A percentile compares a stretch with the other conserved stretches of the same genome.
phyloP scores from a whole-genome alignment of 306 rosid species.

The Cicer pinnatifidum region DNA sequence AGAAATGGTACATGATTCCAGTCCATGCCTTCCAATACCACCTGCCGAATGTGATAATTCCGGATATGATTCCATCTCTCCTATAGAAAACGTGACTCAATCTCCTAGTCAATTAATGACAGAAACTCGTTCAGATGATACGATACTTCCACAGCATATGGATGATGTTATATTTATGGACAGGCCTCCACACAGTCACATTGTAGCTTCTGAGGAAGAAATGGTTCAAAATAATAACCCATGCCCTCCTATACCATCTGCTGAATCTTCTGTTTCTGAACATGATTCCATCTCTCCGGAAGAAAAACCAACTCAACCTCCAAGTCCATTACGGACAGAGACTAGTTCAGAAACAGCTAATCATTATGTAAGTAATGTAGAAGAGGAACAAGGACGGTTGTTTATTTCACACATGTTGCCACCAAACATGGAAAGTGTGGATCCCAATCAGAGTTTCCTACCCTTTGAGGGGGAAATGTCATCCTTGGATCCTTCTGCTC shows the following conservation, averaged over 20 bases:
- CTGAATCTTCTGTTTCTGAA: conserved; percentile 43
- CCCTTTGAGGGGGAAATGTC: conserved; percentile 57
- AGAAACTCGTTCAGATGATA: conserved; percentile 54
- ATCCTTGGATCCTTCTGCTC: conserved; percentile 49
- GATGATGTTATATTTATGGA: conserved; percentile 43
- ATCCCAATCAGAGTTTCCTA: conserved; percentile 47
- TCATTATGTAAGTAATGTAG: conserved; percentile 44
- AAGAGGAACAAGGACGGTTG: conserved; percentile 49
- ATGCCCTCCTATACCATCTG: conserved; percentile 42
- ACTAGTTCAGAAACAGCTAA: conserved; percentile 38
- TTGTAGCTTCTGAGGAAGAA: conserved; percentile 54
- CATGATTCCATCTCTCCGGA: conserved; percentile 43
- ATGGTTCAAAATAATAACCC: conserved; percentile 43
- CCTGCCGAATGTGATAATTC: conserved; percentile 45
- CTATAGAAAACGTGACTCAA: conserved; percentile 43
- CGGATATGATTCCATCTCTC: conserved; percentile 46
- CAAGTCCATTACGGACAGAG: conserved; percentile 48
- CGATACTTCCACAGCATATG: conserved; percentile 41
- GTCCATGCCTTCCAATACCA: conserved; percentile 43
- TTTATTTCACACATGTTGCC: conserved; percentile 46
- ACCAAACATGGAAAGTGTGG: conserved; percentile 50
- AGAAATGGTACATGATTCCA: conserved; percentile 49
- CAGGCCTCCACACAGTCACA: conserved; percentile 41
- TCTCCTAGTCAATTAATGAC: conserved; percentile 48
- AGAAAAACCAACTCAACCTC: conserved; percentile 45